phyloP scores from a whole-genome alignment of 2,329 filamentous ascomycete species.

The Blumeria graminis region DNA sequence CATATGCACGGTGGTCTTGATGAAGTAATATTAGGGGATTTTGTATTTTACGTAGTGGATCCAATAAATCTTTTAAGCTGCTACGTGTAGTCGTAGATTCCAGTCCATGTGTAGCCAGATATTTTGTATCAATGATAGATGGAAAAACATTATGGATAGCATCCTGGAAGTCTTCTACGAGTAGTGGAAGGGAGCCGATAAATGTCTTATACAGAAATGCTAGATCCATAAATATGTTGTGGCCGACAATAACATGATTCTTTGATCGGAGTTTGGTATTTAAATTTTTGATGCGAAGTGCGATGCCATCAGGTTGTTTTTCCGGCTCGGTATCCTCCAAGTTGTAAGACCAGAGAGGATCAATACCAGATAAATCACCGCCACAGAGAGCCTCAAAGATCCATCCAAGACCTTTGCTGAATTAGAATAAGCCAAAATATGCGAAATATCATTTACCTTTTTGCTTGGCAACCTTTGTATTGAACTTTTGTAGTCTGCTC shows the following conservation, averaged over 20 bases:
- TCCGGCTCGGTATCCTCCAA: conserved; percentile 13
- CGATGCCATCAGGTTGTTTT: conserved; percentile 17
- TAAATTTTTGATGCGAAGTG: conserved; percentile 12
- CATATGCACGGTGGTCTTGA: conserved; percentile 14
- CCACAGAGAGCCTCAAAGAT: conserved; percentile 14
- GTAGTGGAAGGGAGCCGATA: conserved; percentile 29
- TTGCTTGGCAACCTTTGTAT: conserved; percentile 8
- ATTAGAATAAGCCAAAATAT: conserved; percentile 16
- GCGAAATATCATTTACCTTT: conserved; percentile 10
- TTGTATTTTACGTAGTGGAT: conserved; percentile 18
- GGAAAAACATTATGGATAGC: conserved; percentile 24
- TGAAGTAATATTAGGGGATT: conserved; percentile 20
- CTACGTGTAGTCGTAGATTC: conserved; percentile 19
- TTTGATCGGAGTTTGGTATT: conserved; percentile 10
- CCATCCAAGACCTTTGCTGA: conserved; percentile 10
- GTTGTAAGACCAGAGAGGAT: conserved; percentile 18
- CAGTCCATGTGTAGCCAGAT: conserved; percentile 21
- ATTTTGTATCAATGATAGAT: conserved; percentile 34
- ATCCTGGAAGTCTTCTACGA: conserved; percentile 26
- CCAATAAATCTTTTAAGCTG: conserved; percentile 23
- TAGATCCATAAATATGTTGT: conserved; percentile 41
- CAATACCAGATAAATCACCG: conserved; percentile 12
- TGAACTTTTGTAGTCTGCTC: conserved; percentile 6
- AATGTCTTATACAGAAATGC: conserved; percentile 40
- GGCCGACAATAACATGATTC: conserved; percentile 27